phyloP scores from a whole-genome alignment of 2,329 filamentous ascomycete genomes.

The Penicillium vulpinum region DNA sequence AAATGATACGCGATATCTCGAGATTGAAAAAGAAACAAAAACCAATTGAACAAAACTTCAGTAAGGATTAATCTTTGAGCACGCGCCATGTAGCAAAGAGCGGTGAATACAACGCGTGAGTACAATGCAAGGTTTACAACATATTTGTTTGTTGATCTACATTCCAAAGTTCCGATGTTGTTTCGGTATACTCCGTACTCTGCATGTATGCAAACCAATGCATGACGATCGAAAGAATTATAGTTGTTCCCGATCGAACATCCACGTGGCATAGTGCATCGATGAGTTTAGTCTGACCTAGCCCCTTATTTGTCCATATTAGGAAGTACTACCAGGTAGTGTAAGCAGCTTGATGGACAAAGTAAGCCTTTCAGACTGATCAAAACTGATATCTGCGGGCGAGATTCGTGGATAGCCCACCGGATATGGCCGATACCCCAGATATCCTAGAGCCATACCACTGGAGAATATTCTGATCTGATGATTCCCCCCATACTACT shows the following conservation, averaged over 20 bases:
- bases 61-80: background rate
- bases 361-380: background rate
- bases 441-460: background rate
- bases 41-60: too few species aligned
- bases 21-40: too few species aligned
- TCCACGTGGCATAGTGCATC: background rate
- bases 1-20: background rate
- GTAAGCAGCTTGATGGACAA: background rate
- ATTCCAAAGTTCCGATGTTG: too few species aligned
- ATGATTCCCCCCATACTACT: background rate
- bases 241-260: background rate
- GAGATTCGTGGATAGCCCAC: background rate
- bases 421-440: conserved; percentile 6
- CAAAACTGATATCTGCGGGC: background rate
- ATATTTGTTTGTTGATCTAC: too few species aligned
- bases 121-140: too few species aligned
- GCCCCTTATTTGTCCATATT: background rate
- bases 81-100: background rate
- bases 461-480: background rate
- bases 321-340: background rate
- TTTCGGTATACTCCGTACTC: background rate
- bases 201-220: background rate
- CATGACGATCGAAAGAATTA: background rate
- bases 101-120: background rate
- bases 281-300: background rate